Evolutionary conservation across 2,329 filamentous ascomycete species (phyloP).

Genomic region (Neophaeococcomyces aloes): DNA sequence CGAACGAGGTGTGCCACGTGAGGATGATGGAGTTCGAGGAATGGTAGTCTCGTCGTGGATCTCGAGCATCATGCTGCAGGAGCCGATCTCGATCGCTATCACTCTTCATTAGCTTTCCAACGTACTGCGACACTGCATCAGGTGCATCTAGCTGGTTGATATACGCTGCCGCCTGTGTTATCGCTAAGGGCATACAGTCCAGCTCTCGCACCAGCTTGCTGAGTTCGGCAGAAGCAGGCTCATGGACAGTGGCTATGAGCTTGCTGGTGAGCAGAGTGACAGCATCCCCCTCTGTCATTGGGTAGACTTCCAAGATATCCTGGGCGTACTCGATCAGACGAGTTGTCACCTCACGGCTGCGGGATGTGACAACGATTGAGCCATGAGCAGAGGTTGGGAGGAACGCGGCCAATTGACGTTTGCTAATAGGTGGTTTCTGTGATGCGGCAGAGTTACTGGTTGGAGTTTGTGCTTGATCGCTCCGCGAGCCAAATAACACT

Average conservation of each 20-base stretch:
- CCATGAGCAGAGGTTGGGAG: constrained; percentile 19
- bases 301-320: constrained; percentile 10
- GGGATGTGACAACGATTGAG: constrained; percentile 16
- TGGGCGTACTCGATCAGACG: constrained; percentile 8
- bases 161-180: constrained; percentile 24
- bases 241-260: constrained; percentile 7
- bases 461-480: neutral
- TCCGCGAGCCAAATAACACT: neutral
- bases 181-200: constrained; percentile 25
- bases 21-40: constrained; percentile 25
- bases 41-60: constrained; percentile 20
- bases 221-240: constrained; percentile 9
- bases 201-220: constrained; percentile 24
- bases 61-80: constrained; percentile 13
- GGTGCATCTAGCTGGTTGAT: constrained; percentile 17
- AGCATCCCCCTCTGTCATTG: constrained; percentile 15
- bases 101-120: constrained; percentile 15
- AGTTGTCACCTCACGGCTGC: constrained; percentile 7
- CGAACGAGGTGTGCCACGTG: constrained; percentile 29
- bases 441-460: neutral
- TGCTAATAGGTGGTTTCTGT: neutral
- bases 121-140: constrained; percentile 17
- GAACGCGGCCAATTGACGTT: constrained; percentile 10
- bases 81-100: constrained; percentile 21
- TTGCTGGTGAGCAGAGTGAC: constrained; percentile 17